Evolutionary conservation across 345 rosid species (phyloP).

Genomic region (Jatropha curcas): DNA sequence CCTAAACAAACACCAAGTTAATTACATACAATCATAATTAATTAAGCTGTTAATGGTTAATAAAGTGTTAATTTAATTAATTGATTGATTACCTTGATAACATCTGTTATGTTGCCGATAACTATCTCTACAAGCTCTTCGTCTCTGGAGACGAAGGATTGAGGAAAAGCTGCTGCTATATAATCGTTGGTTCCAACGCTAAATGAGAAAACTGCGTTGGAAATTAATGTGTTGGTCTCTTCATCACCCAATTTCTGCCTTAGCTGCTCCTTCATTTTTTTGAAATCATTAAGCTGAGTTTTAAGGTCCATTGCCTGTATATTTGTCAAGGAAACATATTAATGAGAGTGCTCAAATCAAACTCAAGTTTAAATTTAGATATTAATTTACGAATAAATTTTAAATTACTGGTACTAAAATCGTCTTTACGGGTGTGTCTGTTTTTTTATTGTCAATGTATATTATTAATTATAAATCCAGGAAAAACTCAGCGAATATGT

Average conservation of each 20-base stretch:
- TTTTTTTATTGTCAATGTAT: no score
- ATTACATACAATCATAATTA: no score
- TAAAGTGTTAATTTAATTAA: no score
- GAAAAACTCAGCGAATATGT: no score
- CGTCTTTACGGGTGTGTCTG: no score
- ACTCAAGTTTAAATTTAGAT: no score
- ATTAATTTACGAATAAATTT: no score
- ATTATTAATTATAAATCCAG: no score
- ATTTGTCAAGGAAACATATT: not conserved
- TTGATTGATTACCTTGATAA: constrained; percentile 29
- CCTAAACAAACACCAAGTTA: no score
- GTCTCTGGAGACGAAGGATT: not conserved
- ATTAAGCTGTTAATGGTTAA: no score
- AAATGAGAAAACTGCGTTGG: not conserved
- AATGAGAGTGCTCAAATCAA: no score
- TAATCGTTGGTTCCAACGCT: constrained; percentile 3
- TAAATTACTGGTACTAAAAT: no score
- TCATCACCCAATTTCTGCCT: constrained; percentile 15
- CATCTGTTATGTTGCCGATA: constrained; percentile 30
- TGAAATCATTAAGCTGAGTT: constrained; percentile 17
- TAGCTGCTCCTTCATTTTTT: constrained; percentile 18
- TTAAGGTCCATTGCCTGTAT: constrained; percentile 25
- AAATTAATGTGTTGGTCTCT: constrained; percentile 4
- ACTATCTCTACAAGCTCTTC: constrained; percentile 22
- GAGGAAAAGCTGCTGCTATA: not conserved